Evolutionary conservation across 371 early-diverging fungal genomes (phyloP).

Genomic region (Mortierella sp.): DNA sequence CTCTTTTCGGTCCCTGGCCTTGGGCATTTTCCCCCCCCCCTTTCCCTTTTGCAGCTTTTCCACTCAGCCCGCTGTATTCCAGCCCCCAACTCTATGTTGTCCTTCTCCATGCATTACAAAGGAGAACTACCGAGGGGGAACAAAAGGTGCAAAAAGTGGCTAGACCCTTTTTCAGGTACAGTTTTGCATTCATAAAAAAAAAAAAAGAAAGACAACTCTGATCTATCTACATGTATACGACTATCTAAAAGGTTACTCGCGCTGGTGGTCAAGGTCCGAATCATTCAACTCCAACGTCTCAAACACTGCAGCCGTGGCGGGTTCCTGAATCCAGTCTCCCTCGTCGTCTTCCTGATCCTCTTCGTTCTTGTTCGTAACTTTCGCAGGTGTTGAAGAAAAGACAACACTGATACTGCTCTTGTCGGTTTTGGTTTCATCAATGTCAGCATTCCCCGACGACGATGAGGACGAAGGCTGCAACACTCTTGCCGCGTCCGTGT

Average conservation of each 20-base stretch:
- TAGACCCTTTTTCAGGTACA: not conserved
- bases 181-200: not conserved
- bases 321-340: not conserved
- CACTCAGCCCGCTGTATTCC: not conserved
- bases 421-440: not conserved
- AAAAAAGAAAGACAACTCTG: not conserved
- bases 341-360: not conserved
- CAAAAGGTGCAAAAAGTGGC: not conserved
- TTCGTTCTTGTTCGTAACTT: not conserved
- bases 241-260: not conserved
- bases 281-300: slow-evolving; percentile 29
- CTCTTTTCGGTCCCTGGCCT: not conserved
- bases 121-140: not conserved
- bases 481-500: not conserved
- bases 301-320: slow-evolving; percentile 16
- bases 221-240: not conserved
- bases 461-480: not conserved
- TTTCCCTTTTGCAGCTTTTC: not conserved
- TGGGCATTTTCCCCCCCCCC: not conserved
- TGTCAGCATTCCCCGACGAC: not conserved
- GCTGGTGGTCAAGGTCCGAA: slow-evolving; percentile 27
- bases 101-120: not conserved
- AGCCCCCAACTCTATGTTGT: not conserved
- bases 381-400: not conserved
- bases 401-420: not conserved